Base-by-base conservation (phyloP, 805 yeast species). In the Myxozyma neglecta region DNA sequence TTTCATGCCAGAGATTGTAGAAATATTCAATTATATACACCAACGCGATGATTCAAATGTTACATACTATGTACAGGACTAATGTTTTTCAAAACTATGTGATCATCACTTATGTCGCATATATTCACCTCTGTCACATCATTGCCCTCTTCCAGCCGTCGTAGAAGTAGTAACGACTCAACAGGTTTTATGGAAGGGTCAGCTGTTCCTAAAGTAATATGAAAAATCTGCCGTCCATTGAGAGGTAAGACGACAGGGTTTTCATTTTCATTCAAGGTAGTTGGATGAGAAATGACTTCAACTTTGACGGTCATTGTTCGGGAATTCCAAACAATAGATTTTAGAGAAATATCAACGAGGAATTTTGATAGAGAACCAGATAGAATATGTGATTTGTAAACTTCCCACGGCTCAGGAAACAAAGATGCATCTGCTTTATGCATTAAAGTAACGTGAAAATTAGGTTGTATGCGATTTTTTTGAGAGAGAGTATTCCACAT, bases 191-290 rank as follows among this genome's bases (percentile, higher is more conserved):
- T 76, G 0, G 74, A 73, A 0, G 76, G 76, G 1, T 76, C 68
- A 1, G 75, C 70, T 0, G 89, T 82, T 0, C 92, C 96, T 13
- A 90, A 70, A 0, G 97, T 92, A 47, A 91, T 81, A 71, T 92
- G 97, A 0, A 87, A 78, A 61, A 73, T 72, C 56, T 74, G 71
- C 60, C 84, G 83, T 0, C 79, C 77, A 8, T 79, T 72, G 48
- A 71, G 52, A 7, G 64, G 37, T 29, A 63, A n/a, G 57, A 58
- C 1, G 45, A 48, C 2, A 36, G 44, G 53, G 20, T 34, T 35
- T 8, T 37, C 29, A 3, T 50, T 39, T 80, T 63, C 8, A 76
- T 76, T 1, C 84, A 89, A 18, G 79, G 71, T 4, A 88, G 72
- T 18, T 93, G 81, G 77, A 10, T 88, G 56, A 16, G 75, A 75